Evolutionary conservation across 495 filamentous ascomycete species (phyloP).

Genomic region (Cercophora samala): DNA sequence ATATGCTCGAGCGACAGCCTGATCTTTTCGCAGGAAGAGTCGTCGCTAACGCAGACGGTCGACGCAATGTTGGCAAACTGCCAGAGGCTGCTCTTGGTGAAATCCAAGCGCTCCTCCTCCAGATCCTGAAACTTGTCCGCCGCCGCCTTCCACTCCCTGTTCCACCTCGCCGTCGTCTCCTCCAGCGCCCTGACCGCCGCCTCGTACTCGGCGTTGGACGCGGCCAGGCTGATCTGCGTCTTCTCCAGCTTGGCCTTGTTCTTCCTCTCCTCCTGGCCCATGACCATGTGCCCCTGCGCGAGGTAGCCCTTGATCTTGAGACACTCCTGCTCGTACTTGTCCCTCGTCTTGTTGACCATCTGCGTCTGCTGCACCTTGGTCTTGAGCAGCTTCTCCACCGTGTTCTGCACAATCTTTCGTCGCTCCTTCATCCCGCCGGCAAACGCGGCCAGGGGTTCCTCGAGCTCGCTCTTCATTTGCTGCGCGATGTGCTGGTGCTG

Average conservation of each 20-base stretch:
- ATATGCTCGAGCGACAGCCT: slow-evolving; percentile 91
- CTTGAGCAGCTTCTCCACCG: slow-evolving; percentile 91
- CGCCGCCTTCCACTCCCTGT: slow-evolving; percentile 94
- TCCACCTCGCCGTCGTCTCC: slow-evolving; percentile 94
- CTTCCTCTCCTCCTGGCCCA: slow-evolving; percentile 98
- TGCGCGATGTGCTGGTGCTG: slow-evolving; percentile 82
- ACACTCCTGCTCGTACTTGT: slow-evolving; percentile 95
- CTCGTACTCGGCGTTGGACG: slow-evolving; percentile 90
- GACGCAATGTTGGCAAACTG: slow-evolving; percentile 97
- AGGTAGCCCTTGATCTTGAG: slow-evolving; percentile 97
- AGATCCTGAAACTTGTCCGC: slow-evolving; percentile 99
- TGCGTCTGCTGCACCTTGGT: slow-evolving; percentile 88
- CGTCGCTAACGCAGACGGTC: slow-evolving; percentile 98
- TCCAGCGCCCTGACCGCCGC: slow-evolving; percentile 87
- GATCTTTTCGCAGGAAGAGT: slow-evolving; percentile 95
- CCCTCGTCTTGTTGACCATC: slow-evolving; percentile 89
- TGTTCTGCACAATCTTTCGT: slow-evolving; percentile 89
- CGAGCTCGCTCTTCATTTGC: slow-evolving; percentile 97
- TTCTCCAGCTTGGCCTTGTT: slow-evolving; percentile 99
- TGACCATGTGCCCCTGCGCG: slow-evolving; percentile 99
- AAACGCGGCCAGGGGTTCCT: slow-evolving; percentile 90
- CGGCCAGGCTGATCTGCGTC: slow-evolving; percentile 90
- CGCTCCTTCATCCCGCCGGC: slow-evolving; percentile 91
- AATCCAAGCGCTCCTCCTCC: slow-evolving; percentile 95
- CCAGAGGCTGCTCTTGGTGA: slow-evolving; percentile 96